These are phyloP conservation scores for Colletotrichum falcatum DNA, from an alignment of 2,329 filamentous ascomycete genomes.

Conservation along the genomic window DNA sequence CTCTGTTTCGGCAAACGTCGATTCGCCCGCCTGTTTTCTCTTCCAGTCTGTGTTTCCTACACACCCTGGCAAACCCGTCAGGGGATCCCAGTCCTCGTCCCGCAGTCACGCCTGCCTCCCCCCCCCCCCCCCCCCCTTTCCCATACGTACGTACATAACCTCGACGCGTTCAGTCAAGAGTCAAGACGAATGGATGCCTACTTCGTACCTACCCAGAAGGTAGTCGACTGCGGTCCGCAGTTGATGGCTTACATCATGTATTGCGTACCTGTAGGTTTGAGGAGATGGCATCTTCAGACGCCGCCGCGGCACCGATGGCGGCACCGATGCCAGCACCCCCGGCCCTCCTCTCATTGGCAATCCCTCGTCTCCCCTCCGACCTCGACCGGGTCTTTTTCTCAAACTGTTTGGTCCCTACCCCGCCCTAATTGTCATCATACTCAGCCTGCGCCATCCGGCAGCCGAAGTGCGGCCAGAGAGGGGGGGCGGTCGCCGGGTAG, in stretches of 20 bases:
- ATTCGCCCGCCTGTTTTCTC: neutral
- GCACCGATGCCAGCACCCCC: slow-evolving; percentile 17
- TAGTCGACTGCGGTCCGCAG: slow-evolving; percentile 1
- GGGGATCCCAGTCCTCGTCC: neutral
- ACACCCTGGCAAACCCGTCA: neutral
- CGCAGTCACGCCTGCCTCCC: neutral
- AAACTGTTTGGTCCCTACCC: neutral
- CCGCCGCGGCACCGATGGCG: slow-evolving; percentile 26
- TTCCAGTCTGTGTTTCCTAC: neutral
- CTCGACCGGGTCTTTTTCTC: neutral
- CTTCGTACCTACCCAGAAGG: too few relatives aligned
- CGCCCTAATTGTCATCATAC: slow-evolving; percentile 4
- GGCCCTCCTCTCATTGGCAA: slow-evolving; percentile 1
- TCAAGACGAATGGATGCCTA: too few relatives aligned
- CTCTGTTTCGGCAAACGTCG: neutral
- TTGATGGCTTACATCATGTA: slow-evolving; percentile 21
- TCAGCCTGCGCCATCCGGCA: slow-evolving; percentile 14
- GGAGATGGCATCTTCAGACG: slow-evolving; percentile 18
- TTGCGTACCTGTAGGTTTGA: slow-evolving; percentile 32
- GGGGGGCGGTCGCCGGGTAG: neutral
- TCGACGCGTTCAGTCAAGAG: neutral
- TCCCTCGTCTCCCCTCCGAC: neutral
- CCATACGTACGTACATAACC: neutral
- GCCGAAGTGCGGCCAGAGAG: slow-evolving; percentile 3
- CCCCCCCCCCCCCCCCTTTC: too few relatives aligned